Percentiles rank a stretch among this genome's conserved stretches.
Conservation (phyloP, 1,284 basidiomycete species). For the Leccinum holopus region DNA sequence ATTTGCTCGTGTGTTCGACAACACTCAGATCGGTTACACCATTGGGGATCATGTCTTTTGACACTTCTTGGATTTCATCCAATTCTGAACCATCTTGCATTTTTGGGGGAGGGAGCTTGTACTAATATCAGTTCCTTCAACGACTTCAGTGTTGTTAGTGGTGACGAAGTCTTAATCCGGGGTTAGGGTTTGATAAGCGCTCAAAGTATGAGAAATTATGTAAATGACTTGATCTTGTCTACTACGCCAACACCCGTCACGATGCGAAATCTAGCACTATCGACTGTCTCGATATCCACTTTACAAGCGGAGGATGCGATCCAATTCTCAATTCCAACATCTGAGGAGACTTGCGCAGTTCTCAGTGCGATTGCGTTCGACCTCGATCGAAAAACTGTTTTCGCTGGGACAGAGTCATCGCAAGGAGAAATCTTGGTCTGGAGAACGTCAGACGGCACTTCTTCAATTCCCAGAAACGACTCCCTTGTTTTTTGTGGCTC, state of each 20-base stretch:
- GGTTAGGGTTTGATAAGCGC: no score
- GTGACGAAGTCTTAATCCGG: no score
- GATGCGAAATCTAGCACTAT: constrained; percentile 34
- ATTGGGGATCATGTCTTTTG: no score
- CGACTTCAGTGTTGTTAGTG: no score
- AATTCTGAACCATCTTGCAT: no score
- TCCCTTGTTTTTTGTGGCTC: constrained; percentile 32
- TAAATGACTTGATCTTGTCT: no score
- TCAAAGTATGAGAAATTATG: no score
- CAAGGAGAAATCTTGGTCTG: constrained; percentile 63
- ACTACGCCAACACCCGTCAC: not conserved
- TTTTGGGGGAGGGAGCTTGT: no score
- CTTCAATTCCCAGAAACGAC: constrained; percentile 9
- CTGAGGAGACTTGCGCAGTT: constrained; percentile 24
- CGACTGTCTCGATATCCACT: constrained; percentile 18
- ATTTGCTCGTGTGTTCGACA: not conserved
- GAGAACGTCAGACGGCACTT: constrained; percentile 39
- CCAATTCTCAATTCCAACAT: constrained; percentile 44
- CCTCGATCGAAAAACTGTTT: constrained; percentile 63
- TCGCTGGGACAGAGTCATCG: constrained; percentile 61
- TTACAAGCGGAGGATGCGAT: constrained; percentile 35
- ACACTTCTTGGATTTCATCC: no score
- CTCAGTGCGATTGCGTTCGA: constrained; percentile 60
- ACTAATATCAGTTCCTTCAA: no score
- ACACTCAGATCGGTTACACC: no score